Percentiles rank a stretch among this genome's conserved stretches.
phyloP scores from a whole-genome alignment of 2,329 filamentous ascomycete genomes.

The Balansia obtecta region DNA sequence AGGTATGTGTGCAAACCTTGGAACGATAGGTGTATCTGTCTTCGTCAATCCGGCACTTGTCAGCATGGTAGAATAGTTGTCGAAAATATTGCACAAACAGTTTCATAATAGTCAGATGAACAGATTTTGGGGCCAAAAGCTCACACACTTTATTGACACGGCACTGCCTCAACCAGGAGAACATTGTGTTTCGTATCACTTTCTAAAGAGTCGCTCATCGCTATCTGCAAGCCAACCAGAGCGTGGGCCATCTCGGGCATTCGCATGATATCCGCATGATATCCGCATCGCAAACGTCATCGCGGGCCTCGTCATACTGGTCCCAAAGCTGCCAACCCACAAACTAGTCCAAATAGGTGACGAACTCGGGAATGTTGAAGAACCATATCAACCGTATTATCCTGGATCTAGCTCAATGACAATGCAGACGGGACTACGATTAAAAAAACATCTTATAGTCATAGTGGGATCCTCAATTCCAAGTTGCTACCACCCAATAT shows the following conservation, averaged over 20 bases:
- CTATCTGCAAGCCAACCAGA: conserved; percentile 24
- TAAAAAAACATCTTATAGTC: conserved; percentile 22
- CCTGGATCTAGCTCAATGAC: conserved; percentile 21
- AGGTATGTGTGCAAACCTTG: not conserved
- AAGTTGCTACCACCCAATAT: not conserved
- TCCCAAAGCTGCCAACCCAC: conserved; percentile 14
- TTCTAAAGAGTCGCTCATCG: conserved; percentile 21
- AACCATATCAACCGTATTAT: conserved; percentile 15
- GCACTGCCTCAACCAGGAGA: conserved; percentile 29
- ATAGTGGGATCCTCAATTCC: conserved; percentile 22
- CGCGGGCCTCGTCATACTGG: conserved; percentile 18
- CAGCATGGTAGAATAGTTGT: not conserved
- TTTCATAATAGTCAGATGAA: not conserved
- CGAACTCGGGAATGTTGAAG: too few species aligned
- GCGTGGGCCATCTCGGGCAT: conserved; percentile 23
- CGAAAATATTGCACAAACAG: not conserved
- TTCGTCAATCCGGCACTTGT: not conserved
- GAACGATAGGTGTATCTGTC: not conserved
- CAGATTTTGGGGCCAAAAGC: conserved; percentile 11
- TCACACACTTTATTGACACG: conserved; percentile 20
- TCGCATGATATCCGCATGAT: conserved; percentile 25
- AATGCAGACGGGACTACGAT: conserved; percentile 16
- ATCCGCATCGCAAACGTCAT: conserved; percentile 22
- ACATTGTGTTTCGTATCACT: conserved; percentile 24
- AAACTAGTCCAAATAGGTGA: too few species aligned